Evolutionary conservation across 257 asterid genomes (phyloP).

Genomic region (Leonotis leonurus): DNA sequence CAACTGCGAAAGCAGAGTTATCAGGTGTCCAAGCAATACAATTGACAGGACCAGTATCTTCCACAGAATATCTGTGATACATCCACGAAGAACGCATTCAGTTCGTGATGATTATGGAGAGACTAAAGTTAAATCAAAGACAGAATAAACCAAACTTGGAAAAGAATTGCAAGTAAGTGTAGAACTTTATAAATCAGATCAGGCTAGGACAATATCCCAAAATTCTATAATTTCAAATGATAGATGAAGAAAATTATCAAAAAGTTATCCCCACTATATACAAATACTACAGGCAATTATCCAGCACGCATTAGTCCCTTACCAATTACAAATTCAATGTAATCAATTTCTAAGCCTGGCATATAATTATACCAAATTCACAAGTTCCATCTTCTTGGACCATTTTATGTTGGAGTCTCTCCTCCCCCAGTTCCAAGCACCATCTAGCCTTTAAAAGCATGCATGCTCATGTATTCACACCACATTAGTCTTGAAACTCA

Average conservation of each 20-base stretch:
- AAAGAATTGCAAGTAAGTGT: not conserved
- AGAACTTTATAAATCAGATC: not conserved
- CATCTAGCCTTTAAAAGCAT: not conserved
- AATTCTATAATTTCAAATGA: not conserved
- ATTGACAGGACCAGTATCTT: constrained; percentile 94
- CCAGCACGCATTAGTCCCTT: not conserved
- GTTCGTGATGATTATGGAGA: constrained; percentile 9
- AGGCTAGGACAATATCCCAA: not conserved
- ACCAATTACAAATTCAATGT: not conserved
- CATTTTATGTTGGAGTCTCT: not conserved
- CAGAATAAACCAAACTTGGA: not conserved
- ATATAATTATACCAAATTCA: not conserved
- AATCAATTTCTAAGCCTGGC: not conserved
- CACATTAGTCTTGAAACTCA: not conserved
- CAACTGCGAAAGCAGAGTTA: constrained; percentile 93
- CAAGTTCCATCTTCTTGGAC: not conserved
- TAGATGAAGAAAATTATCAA: not conserved
- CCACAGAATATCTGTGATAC: constrained; percentile 71
- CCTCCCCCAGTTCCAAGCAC: not conserved
- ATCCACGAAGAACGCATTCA: constrained; percentile 10
- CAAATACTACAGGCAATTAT: not conserved
- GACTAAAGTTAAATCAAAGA: not conserved
- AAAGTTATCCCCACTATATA: not conserved
- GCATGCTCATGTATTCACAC: not conserved
- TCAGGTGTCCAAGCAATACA: constrained; percentile 98